phyloP scores from a whole-genome alignment of 1,139 yeast species.

The Pichia norvegensis region DNA sequence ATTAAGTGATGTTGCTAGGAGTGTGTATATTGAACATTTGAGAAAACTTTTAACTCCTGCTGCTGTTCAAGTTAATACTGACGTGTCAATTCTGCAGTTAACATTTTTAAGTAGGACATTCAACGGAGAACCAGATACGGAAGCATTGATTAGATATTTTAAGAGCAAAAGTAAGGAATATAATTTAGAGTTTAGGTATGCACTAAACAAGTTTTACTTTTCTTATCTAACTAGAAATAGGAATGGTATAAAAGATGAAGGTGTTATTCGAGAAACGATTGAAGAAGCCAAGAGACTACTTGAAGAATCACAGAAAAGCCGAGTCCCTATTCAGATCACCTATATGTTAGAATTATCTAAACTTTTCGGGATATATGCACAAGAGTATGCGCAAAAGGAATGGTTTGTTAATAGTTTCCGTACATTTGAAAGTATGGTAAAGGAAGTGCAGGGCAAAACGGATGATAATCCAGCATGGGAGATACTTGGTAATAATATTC shows the following conservation, averaged over 20 bases:
- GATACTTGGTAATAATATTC: conserved; percentile 10
- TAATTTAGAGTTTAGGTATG: conserved; percentile 5
- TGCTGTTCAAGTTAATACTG: conserved; percentile 9
- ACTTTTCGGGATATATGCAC: conserved; percentile 11
- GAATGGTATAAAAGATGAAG: neutral
- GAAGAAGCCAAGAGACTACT: conserved; percentile 1
- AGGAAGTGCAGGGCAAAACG: neutral
- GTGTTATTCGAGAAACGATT: neutral
- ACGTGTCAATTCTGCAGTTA: conserved; percentile 12
- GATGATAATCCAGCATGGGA: conserved; percentile 6
- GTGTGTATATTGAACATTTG: conserved; percentile 2
- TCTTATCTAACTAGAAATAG: neutral
- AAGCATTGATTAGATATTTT: conserved; percentile 1
- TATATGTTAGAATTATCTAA: conserved; percentile 13
- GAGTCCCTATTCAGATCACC: conserved; percentile 6
- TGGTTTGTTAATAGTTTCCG: conserved; percentile 11
- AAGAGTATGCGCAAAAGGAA: neutral
- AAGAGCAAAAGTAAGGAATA: neutral
- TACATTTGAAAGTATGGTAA: conserved; percentile 1
- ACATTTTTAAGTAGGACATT: conserved; percentile 5
- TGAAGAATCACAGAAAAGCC: neutral
- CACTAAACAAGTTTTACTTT: conserved; percentile 6
- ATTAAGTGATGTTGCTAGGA: neutral
- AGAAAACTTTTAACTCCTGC: conserved; percentile 1
- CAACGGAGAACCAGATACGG: neutral